Conservation (phyloP, 495 filamentous ascomycete genomes). For the Lophium mytilinum region DNA sequence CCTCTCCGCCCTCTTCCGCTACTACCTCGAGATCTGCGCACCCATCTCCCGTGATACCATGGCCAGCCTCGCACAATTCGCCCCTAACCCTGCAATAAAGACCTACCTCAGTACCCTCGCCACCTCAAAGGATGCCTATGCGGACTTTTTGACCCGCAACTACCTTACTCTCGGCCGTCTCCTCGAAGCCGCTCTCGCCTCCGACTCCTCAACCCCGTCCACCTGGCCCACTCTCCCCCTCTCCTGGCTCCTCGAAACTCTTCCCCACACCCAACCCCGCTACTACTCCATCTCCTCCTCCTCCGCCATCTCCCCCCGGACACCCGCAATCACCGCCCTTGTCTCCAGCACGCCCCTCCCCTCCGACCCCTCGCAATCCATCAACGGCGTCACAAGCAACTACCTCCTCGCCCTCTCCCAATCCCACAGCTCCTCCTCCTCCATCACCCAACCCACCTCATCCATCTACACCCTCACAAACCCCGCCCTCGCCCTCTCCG, state of each 20-base stretch:
- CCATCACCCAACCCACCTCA: conserved; percentile 8
- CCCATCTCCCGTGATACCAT: conserved; percentile 41
- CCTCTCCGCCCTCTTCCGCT: conserved; percentile 35
- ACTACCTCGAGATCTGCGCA: conserved; percentile 45
- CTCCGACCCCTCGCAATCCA: conserved; percentile 21
- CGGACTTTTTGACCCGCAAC: conserved; percentile 27
- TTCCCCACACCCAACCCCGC: conserved; percentile 39
- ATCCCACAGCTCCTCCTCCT: neutral
- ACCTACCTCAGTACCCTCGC: conserved; percentile 31
- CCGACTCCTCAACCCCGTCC: conserved; percentile 1
- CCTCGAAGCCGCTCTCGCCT: neutral
- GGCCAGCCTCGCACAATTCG: conserved; percentile 38
- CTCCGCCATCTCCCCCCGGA: conserved; percentile 38
- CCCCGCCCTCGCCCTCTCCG: conserved; percentile 25
- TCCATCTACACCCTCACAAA: conserved; percentile 35
- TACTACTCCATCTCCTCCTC: conserved; percentile 51
- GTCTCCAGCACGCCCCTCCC: conserved; percentile 31
- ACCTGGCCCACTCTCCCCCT: conserved; percentile 39
- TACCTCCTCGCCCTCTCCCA: conserved; percentile 39
- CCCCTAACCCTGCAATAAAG: conserved; percentile 36
- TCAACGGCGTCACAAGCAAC: conserved; percentile 43
- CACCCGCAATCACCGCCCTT: conserved; percentile 39
- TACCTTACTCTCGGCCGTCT: conserved; percentile 37
- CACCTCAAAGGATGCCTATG: conserved; percentile 33
- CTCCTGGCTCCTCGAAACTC: conserved; percentile 39